Conservation (phyloP, 148 eudicot species). For the Rhododendron henanense region DNA sequence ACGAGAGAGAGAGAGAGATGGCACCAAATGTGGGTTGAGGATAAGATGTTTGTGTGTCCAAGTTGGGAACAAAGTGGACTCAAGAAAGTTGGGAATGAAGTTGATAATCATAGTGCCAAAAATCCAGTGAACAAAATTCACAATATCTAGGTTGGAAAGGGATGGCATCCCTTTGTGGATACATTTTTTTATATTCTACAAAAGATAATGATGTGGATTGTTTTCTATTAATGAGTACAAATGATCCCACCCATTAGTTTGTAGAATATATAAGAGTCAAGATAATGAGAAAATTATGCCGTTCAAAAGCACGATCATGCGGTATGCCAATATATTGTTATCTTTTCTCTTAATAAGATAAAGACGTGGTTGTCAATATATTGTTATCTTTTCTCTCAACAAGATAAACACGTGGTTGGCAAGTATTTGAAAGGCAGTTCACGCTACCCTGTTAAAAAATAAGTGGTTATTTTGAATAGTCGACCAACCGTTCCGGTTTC, state of each 20-base stretch:
- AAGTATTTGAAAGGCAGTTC: background rate
- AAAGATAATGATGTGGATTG: background rate
- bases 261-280: background rate
- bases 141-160: background rate
- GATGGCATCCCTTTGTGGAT: background rate
- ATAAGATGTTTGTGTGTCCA: background rate
- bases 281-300: no score
- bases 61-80: background rate
- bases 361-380: background rate
- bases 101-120: background rate
- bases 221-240: background rate
- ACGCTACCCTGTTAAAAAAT: background rate
- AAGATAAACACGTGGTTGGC: background rate
- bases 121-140: background rate
- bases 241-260: background rate
- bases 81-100: background rate
- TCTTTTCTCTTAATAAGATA: background rate
- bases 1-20: background rate
- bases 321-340: background rate
- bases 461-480: background rate
- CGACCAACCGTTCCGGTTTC: no score
- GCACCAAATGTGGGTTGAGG: background rate
- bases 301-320: background rate
- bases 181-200: background rate
- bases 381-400: background rate